Percentiles rank a stretch among this genome's conserved stretches.
Evolutionary conservation across 2,329 filamentous ascomycete genomes (phyloP).

Genomic region (Apiospora malaysiana): DNA sequence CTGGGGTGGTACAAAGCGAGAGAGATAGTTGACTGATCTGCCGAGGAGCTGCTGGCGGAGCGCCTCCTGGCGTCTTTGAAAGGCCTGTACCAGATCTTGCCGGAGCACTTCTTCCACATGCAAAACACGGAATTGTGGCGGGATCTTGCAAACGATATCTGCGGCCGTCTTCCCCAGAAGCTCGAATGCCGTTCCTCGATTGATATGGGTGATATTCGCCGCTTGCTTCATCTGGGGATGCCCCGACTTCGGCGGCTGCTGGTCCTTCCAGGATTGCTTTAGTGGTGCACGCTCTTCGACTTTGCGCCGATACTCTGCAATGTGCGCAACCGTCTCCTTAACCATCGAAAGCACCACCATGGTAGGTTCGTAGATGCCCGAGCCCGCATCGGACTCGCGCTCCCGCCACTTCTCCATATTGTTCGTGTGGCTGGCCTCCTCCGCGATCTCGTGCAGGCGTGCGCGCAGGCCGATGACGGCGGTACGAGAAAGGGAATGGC

Average conservation of each 20-base stretch:
- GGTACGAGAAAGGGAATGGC: conserved; percentile 28
- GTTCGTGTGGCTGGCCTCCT: conserved; percentile 30
- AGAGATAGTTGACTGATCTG: conserved; percentile 24
- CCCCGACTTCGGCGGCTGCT: conserved; percentile 25
- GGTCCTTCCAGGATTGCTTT: conserved; percentile 24
- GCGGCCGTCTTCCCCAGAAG: conserved; percentile 40
- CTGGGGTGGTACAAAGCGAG: conserved; percentile 23
- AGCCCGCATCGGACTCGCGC: conserved; percentile 25
- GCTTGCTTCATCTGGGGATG: neutral
- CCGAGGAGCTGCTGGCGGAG: conserved; percentile 35
- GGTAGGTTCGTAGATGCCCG: conserved; percentile 34
- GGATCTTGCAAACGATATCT: conserved; percentile 41
- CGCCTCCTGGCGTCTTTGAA: conserved; percentile 34
- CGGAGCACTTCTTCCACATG: conserved; percentile 48
- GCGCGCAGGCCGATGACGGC: conserved; percentile 31
- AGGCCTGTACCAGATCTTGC: conserved; percentile 38
- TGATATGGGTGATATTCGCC: neutral
- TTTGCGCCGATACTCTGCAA: conserved; percentile 24
- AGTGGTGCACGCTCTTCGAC: conserved; percentile 24
- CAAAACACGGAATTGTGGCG: conserved; percentile 41
- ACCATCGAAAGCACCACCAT: conserved; percentile 31
- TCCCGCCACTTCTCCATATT: conserved; percentile 32
- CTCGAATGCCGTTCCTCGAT: conserved; percentile 36
- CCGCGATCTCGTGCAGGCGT: conserved; percentile 28
- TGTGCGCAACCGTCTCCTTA: conserved; percentile 23